phyloP scores from a whole-genome alignment of 768 basidiomycete genomes.

The Psilocybe azurescens region DNA sequence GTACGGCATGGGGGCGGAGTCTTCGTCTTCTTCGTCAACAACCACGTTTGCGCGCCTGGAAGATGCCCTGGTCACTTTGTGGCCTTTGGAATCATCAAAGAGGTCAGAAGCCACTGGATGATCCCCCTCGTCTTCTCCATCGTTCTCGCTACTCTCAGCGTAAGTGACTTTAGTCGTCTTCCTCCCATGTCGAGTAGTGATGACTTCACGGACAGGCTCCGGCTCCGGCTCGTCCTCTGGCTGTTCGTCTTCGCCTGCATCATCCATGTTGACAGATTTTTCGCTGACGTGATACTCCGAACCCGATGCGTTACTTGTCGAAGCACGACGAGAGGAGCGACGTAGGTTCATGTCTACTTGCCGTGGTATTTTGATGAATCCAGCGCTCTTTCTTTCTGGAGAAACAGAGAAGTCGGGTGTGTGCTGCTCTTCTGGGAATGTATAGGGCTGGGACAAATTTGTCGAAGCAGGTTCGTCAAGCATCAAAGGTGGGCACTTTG shows the following conservation, averaged over 20 bases:
- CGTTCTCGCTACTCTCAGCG: slow-evolving; percentile 53
- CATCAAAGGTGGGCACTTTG: slow-evolving; percentile 25
- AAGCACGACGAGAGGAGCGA: slow-evolving; percentile 38
- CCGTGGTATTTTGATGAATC: slow-evolving; percentile 33
- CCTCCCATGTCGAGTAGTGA: slow-evolving; percentile 44
- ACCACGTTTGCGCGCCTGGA: slow-evolving; percentile 11
- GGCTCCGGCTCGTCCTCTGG: slow-evolving; percentile 28
- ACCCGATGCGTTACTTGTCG: slow-evolving; percentile 43
- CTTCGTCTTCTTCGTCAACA: slow-evolving; percentile 35
- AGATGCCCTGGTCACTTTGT: slow-evolving; percentile 24
- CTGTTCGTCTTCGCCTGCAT: slow-evolving; percentile 26
- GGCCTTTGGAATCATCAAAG: slow-evolving; percentile 35
- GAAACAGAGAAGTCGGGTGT: slow-evolving; percentile 12
- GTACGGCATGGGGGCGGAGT: slow-evolving; percentile 16
- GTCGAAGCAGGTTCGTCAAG: slow-evolving; percentile 25
- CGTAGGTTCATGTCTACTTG: slow-evolving; percentile 34
- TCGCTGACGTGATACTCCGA: slow-evolving; percentile 58
- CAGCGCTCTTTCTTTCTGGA: not conserved
- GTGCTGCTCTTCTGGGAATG: slow-evolving; percentile 14
- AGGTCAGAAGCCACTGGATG: slow-evolving; percentile 20
- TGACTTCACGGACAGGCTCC: slow-evolving; percentile 34
- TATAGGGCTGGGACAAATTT: slow-evolving; percentile 24
- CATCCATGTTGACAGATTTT: slow-evolving; percentile 42
- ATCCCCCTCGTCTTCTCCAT: slow-evolving; percentile 29
- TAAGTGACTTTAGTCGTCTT: slow-evolving; percentile 43